Conservation (phyloP, 345 rosid genomes). For the Eucalyptus polybractea region DNA sequence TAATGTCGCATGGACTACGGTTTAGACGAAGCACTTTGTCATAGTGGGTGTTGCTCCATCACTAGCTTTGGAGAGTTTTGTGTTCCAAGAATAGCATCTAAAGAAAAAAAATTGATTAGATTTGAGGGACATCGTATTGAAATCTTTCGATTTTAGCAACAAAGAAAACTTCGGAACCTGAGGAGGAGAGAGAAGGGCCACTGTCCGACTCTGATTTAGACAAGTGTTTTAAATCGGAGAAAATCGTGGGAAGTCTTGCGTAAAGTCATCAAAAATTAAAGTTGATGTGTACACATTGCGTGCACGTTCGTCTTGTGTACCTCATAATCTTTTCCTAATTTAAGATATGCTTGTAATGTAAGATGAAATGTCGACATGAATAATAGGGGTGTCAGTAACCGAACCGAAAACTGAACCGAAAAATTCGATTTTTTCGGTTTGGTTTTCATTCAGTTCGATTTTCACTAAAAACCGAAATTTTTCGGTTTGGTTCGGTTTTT, state of each 20-base stretch:
- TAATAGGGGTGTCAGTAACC: too few species aligned
- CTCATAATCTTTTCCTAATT: background rate
- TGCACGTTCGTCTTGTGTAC: background rate
- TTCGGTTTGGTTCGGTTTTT: too few species aligned
- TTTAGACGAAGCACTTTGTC: background rate
- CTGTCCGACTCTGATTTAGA: background rate
- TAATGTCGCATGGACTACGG: accelerated
- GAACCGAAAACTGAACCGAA: too few species aligned
- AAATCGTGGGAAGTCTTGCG: background rate
- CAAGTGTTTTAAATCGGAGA: background rate
- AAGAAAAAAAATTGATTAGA: background rate
- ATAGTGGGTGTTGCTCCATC: background rate
- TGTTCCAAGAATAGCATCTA: background rate
- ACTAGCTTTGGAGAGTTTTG: background rate
- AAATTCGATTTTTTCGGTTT: too few species aligned
- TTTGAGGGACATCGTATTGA: background rate
- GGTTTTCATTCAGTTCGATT: too few species aligned
- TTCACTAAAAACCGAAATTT: too few species aligned
- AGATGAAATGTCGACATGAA: too few species aligned
- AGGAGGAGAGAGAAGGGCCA: background rate
- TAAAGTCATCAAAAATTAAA: background rate
- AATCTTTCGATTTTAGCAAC: background rate
- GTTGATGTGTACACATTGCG: background rate
- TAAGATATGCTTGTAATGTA: too few species aligned
- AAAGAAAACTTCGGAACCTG: background rate